Evolutionary conservation across 108 stramenopile species (phyloP).

Genomic region (Aurantiochytrium sp.): DNA sequence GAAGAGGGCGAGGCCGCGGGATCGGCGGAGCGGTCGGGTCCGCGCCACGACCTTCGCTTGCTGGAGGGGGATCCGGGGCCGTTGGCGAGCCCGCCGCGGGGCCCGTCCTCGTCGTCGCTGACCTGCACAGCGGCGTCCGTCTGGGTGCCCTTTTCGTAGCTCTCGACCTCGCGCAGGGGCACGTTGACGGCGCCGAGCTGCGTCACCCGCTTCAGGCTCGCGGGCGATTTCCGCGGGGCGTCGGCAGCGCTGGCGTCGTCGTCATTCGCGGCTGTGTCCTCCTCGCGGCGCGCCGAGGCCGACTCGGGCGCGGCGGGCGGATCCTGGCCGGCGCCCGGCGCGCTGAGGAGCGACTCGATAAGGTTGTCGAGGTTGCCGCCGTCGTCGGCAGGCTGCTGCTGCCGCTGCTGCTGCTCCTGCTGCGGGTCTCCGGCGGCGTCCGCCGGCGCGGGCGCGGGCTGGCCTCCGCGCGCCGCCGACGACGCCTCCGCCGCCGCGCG

Average conservation of each 20-base stretch:
- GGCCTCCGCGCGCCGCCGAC: background rate
- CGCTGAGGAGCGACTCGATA: background rate
- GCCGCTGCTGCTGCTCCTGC: background rate
- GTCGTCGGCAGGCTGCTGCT: background rate
- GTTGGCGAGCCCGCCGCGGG: background rate
- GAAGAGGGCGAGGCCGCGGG: background rate
- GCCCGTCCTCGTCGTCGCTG: background rate
- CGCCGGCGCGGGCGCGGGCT: no score
- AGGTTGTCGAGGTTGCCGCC: background rate
- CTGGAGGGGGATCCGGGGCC: background rate
- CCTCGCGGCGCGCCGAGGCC: no score
- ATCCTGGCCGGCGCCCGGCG: background rate
- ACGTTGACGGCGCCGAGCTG: background rate
- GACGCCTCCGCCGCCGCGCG: background rate
- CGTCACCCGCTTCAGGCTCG: background rate
- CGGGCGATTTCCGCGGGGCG: no score
- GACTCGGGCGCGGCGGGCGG: no score
- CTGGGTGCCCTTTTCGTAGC: background rate
- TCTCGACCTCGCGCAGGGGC: background rate
- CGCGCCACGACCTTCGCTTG: background rate
- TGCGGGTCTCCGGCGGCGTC: background rate
- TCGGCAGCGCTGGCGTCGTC: background rate
- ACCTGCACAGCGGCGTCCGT: background rate
- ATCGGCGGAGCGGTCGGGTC: background rate
- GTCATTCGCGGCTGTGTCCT: background rate